Evolutionary conservation across 1,284 basidiomycete species (phyloP), one percentile per base, ranked within the genome.

Genomic region (Testicularia cyperi): DNA sequence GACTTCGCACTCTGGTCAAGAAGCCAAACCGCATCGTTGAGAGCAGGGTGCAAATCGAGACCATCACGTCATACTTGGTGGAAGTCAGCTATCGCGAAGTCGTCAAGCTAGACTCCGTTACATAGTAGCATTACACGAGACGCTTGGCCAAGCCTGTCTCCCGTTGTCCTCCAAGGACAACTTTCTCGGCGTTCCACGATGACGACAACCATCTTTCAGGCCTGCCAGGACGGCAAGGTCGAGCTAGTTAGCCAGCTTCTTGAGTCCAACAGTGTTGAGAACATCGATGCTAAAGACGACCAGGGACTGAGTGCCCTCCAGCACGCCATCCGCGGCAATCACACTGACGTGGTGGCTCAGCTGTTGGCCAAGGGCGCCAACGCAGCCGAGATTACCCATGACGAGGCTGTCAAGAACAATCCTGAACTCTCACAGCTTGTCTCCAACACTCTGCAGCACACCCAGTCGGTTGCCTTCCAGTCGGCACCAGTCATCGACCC

Each of bases 281-380:
- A n/a, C n/a, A 45, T 69, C 20, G 54, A 65, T 30, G 61, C 68
- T 9, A 47, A 44, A 22, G 70, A 74, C 34, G 61, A 47, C 1
- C 33, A 48, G 16, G 61, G 63, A 9, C 31, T 46, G 32, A 65
- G 66, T 12, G 51, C 66, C 12, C 54, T 74, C 15, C 55, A 61
- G 16, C 36, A 58, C 20, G 70, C 68, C 2, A 57, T 67, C 13
- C 54, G 51, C 33, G 52, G 26, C 25, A 68, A 64, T 28, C 53
- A 73, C 38, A 42, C 55, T n/a, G 64, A 71, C 14, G 53, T 70
- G 10, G 72, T 73, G 14, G 49, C 61, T 6, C 68, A 71, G 42
- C 58, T 74, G 9, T 56, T 74, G 8, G 48, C 53, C 18, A 47
- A 61, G 18, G 67, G 57, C 6, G 52, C 60, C 37, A 45, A 44